Evolutionary conservation across 2,329 filamentous ascomycete genomes (phyloP).

Genomic region (Teratosphaeria nubilosa): DNA sequence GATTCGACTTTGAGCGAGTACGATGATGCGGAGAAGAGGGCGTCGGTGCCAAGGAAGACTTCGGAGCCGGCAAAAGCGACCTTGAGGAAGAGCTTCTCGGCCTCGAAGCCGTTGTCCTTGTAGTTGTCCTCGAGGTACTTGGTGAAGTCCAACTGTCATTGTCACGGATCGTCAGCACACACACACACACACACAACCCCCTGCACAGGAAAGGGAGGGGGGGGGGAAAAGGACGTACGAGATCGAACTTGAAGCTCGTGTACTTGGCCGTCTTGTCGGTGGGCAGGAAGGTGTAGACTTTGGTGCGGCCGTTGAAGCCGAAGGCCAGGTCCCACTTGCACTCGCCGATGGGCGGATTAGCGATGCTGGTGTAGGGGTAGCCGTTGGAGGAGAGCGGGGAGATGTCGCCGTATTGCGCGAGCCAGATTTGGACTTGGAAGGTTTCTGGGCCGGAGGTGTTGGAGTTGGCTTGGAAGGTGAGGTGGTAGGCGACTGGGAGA

Average conservation of each 20-base stretch:
- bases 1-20: conserved; percentile 2
- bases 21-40: conserved; percentile 4
- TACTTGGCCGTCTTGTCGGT: background rate
- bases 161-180: no score
- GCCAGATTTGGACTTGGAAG: conserved; percentile 40
- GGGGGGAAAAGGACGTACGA: background rate
- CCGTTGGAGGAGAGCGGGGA: conserved; percentile 11
- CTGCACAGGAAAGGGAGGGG: background rate
- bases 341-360: conserved; percentile 4
- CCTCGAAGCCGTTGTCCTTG: conserved; percentile 1
- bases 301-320: conserved; percentile 9
- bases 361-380: conserved; percentile 12
- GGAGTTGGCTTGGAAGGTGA: conserved; percentile 45
- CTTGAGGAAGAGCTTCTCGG: conserved; percentile 6
- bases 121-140: conserved; percentile 4
- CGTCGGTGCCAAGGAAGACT: conserved; percentile 9
- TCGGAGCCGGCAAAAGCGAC: conserved; percentile 7
- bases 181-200: background rate
- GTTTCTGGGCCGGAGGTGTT: conserved; percentile 32
- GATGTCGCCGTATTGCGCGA: conserved; percentile 8
- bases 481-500: conserved; percentile 50
- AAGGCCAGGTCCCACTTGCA: conserved; percentile 9
- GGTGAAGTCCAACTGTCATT: conserved; percentile 2
- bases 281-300: conserved; percentile 10
- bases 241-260: conserved; percentile 5